Base-by-base conservation (phyloP, 192 early-diverging fungal genomes). In the Rhizophagus sp. region DNA sequence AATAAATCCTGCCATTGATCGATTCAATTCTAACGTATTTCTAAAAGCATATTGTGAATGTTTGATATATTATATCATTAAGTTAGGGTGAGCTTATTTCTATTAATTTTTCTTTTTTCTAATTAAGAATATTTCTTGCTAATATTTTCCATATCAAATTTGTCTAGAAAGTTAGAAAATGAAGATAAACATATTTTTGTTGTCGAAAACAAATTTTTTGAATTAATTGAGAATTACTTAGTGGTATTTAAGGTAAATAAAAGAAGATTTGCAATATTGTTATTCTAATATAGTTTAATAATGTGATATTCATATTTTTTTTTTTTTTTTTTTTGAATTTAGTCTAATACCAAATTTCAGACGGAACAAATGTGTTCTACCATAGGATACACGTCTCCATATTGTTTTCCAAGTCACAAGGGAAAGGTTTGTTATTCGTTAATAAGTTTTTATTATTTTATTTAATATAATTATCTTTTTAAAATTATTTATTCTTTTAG, bases 11-110 rank as follows among this genome's bases (percentile, higher is more conserved):
- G 64, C 82, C 27, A 87, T 92, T 76, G 89, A 91, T 47, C 82
- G 82, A 65, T 76, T 67, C 30, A 87, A 85, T 65, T 85, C 88
- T 1, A 66, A 76, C 1, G 44, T 87, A 11, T 91, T 94, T 39
- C 44, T 94, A 25, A 84, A 91, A 44, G 83, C 92, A 10, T 93
- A 93, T 80, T 36, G 83, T 49, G 93, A 95, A 81, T 95, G 93
- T 77, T 72, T 87, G 19, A 79, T 90, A 17, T 94, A 88, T 70
- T 87, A 91, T 80, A 83, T 86, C 34, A 78, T 83, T 5, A 82
- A 79, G 47, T 76, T 84, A 50, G 86, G 85, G 87, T 87, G 74
- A 76, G 81, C 50, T 33, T 44, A 10, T 36, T 80, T 5, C 41
- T 50, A 11, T 50, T 33, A 27, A 36, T 52, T 9, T 71, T 33